Conservation (phyloP, 805 yeast genomes). For the Sugiyamaella mastotermitis region DNA sequence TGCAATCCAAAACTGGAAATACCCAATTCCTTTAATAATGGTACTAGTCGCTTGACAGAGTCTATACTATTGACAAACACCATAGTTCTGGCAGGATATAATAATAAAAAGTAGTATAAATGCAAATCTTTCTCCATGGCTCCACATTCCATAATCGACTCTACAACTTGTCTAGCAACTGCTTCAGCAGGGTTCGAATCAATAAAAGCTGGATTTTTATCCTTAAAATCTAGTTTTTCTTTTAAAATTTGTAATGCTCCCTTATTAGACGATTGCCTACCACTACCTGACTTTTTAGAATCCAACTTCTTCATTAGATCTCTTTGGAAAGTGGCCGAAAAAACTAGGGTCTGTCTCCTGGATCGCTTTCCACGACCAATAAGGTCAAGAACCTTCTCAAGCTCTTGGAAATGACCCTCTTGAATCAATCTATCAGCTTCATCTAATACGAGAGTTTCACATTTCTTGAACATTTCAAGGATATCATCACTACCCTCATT, state of each 20-base stretch:
- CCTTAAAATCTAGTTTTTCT: slow-evolving; percentile 64
- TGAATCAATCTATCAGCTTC: slow-evolving; percentile 95
- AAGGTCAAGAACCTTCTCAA: slow-evolving; percentile 70
- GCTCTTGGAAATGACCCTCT: slow-evolving; percentile 94
- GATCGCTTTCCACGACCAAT: slow-evolving; percentile 42
- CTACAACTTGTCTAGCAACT: slow-evolving; percentile 69
- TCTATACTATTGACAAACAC: slow-evolving; percentile 96
- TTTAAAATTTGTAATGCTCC: slow-evolving; percentile 62
- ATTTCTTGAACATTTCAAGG: slow-evolving; percentile 36
- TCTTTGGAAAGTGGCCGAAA: slow-evolving; percentile 86
- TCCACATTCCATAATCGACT: slow-evolving; percentile 87
- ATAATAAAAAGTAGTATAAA: slow-evolving; percentile 75
- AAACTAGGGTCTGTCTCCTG: slow-evolving; percentile 77
- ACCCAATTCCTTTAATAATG: slow-evolving; percentile 62
- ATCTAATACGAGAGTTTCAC: slow-evolving; percentile 65
- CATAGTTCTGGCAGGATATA: slow-evolving; percentile 84
- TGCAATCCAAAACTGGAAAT: slow-evolving; percentile 72
- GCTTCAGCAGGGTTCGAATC: slow-evolving; percentile 85
- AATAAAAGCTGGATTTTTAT: slow-evolving; percentile 58
- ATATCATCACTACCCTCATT: slow-evolving; percentile 34
- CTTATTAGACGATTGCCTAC: slow-evolving; percentile 30
- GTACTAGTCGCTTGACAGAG: slow-evolving; percentile 80
- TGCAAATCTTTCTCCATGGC: slow-evolving; percentile 85
- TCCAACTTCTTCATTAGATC: slow-evolving; percentile 75
- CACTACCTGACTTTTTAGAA: slow-evolving; percentile 30